These are phyloP conservation scores for Coniella lustricola DNA, from an alignment of 2,329 filamentous ascomycete species.

Conservation along the genomic window DNA sequence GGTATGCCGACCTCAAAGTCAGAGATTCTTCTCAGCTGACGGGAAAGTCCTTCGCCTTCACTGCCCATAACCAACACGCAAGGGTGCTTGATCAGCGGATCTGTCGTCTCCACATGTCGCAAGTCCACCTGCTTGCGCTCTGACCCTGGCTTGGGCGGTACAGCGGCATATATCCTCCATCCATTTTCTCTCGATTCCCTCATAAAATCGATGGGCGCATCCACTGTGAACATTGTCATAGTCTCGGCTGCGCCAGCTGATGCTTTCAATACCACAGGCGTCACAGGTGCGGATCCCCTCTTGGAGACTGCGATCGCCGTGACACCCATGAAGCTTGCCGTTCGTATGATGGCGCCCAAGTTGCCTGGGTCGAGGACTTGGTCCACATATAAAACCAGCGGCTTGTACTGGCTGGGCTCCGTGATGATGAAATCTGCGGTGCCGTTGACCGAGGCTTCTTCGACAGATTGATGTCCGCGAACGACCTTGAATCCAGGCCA, in stretches of 20 bases:
- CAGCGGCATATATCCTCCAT: constrained; percentile 80
- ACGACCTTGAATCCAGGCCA: constrained; percentile 50
- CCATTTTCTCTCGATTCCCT: constrained; percentile 59
- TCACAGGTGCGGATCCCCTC: constrained; percentile 66
- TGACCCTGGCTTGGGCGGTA: constrained; percentile 35
- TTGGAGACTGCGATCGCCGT: constrained; percentile 74
- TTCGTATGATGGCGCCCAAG: constrained; percentile 80
- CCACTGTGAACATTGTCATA: constrained; percentile 64
- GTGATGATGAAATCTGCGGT: constrained; percentile 41
- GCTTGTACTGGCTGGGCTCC: constrained; percentile 45
- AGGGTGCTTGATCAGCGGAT: constrained; percentile 53
- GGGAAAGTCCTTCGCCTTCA: constrained; percentile 69
- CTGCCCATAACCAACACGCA: constrained; percentile 77
- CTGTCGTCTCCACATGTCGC: constrained; percentile 39
- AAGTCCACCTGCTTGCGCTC: constrained; percentile 39
- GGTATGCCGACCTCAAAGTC: constrained; percentile 62
- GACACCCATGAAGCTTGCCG: constrained; percentile 83
- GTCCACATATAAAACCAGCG: constrained; percentile 68
- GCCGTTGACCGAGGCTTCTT: constrained; percentile 71
- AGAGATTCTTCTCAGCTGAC: constrained; percentile 56
- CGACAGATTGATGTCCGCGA: constrained; percentile 61
- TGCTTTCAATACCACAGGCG: constrained; percentile 74
- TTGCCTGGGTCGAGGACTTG: constrained; percentile 82
- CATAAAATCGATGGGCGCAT: constrained; percentile 63
- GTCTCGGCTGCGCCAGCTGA: constrained; percentile 83